Evolutionary conservation across 2,329 filamentous ascomycete genomes (phyloP).

Genomic region (Didymella pinodella): DNA sequence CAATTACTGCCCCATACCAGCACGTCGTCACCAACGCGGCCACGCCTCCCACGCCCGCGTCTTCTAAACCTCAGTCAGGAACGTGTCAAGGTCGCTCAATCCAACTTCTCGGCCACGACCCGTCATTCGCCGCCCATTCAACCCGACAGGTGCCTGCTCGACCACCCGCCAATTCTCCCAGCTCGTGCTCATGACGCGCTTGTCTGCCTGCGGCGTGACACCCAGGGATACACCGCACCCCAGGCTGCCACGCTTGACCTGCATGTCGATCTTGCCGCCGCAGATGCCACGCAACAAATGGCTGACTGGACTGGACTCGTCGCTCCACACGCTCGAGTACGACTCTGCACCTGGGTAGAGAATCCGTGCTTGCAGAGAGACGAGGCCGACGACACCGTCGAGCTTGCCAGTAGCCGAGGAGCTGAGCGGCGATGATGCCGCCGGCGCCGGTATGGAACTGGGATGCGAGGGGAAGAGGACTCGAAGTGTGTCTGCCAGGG

Average conservation of each 20-base stretch:
- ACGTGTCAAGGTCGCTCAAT: slow-evolving; percentile 17
- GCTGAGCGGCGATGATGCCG: slow-evolving; percentile 7
- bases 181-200: slow-evolving; percentile 33
- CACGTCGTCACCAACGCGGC: background rate
- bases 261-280: slow-evolving; percentile 47
- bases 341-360: slow-evolving; percentile 51
- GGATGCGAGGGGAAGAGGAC: slow-evolving; percentile 39
- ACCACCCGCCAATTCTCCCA: slow-evolving; percentile 36
- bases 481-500: slow-evolving; percentile 46
- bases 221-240: slow-evolving; percentile 28
- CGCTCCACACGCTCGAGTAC: slow-evolving; percentile 52
- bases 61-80: slow-evolving; percentile 18
- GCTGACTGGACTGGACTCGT: slow-evolving; percentile 46
- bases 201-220: slow-evolving; percentile 27
- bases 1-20: background rate
- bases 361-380: slow-evolving; percentile 51
- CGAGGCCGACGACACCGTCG: background rate
- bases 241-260: slow-evolving; percentile 26
- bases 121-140: slow-evolving; percentile 4
- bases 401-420: too few relatives aligned
- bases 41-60: background rate
- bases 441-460: background rate
- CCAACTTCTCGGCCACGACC: slow-evolving; percentile 11
- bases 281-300: slow-evolving; percentile 50
- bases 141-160: slow-evolving; percentile 8